Evolutionary conservation across 805 yeast species (phyloP).

Genomic region (Candida nonsorbophila): DNA sequence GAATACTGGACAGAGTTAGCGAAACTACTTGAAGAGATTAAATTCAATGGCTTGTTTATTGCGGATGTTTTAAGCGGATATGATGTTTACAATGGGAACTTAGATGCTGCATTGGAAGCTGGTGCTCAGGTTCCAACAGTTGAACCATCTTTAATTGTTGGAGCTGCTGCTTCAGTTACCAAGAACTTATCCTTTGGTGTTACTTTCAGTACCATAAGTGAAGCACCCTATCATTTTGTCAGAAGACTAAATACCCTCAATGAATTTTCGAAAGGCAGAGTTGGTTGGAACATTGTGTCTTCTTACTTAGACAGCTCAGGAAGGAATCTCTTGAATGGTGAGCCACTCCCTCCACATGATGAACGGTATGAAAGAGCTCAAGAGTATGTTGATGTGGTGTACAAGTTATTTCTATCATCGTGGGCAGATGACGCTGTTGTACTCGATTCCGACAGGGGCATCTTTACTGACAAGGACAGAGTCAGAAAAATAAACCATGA

Average conservation of each 20-base stretch:
- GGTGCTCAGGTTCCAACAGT: slow-evolving; percentile 32
- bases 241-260: slow-evolving; percentile 41
- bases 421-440: slow-evolving; percentile 41
- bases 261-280: slow-evolving; percentile 37
- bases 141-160: slow-evolving; percentile 31
- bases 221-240: slow-evolving; percentile 37
- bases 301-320: slow-evolving; percentile 39
- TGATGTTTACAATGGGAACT: slow-evolving; percentile 38
- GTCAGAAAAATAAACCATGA: slow-evolving; percentile 37
- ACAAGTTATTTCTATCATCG: slow-evolving; percentile 34
- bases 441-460: slow-evolving; percentile 19
- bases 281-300: slow-evolving; percentile 45
- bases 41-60: slow-evolving; percentile 33
- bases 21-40: slow-evolving; percentile 34
- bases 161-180: slow-evolving; percentile 43
- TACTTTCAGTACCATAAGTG: slow-evolving; percentile 39
- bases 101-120: slow-evolving; percentile 28
- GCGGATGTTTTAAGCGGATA: slow-evolving; percentile 38
- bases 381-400: slow-evolving; percentile 36
- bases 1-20: slow-evolving; percentile 35
- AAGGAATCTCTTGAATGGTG: slow-evolving; percentile 31
- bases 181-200: slow-evolving; percentile 36
- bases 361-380: slow-evolving; percentile 36
- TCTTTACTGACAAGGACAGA: slow-evolving; percentile 32
- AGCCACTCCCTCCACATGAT: slow-evolving; percentile 33